Evolutionary conservation across 1,139 yeast species (phyloP).

Genomic region (Candida dubliniensis): DNA sequence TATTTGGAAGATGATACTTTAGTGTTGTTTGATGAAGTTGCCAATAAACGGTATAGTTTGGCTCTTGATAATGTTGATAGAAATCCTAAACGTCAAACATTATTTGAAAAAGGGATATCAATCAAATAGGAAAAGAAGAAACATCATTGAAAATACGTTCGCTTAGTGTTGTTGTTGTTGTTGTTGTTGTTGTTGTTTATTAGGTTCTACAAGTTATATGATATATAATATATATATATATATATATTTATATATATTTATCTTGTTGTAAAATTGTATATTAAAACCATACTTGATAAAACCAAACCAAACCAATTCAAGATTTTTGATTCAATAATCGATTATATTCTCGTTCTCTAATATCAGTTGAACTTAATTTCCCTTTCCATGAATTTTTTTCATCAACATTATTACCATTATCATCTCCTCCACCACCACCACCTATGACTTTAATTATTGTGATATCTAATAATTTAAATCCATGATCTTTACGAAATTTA

Average conservation of each 20-base stretch:
- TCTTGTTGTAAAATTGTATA: no score
- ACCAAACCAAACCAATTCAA: no score
- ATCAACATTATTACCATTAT: no score
- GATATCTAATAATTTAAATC: conserved; percentile 54
- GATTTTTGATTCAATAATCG: conserved; percentile 6
- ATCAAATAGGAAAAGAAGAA: conserved; percentile 25
- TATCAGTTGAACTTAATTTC: conserved; percentile 80
- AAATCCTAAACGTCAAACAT: conserved; percentile 45
- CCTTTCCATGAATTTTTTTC: conserved; percentile 55
- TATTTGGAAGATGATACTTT: conserved; percentile 54
- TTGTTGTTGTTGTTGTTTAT: no score
- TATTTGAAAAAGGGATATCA: conserved; percentile 62
- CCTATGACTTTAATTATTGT: conserved; percentile 74
- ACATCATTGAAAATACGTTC: not conserved
- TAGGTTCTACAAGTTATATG: not conserved
- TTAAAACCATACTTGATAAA: no score
- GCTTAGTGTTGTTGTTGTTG: no score
- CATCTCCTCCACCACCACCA: conserved; percentile 42
- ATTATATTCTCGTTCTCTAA: conserved; percentile 27
- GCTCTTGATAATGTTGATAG: conserved; percentile 90
- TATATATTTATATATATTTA: no score
- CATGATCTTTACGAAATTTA: conserved; percentile 54
- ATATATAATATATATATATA: conserved; percentile 5
- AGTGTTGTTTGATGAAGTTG: conserved; percentile 56
- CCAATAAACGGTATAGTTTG: conserved; percentile 49